Conservation (phyloP, 345 rosid genomes). For the Eucalyptus tenuipes region DNA sequence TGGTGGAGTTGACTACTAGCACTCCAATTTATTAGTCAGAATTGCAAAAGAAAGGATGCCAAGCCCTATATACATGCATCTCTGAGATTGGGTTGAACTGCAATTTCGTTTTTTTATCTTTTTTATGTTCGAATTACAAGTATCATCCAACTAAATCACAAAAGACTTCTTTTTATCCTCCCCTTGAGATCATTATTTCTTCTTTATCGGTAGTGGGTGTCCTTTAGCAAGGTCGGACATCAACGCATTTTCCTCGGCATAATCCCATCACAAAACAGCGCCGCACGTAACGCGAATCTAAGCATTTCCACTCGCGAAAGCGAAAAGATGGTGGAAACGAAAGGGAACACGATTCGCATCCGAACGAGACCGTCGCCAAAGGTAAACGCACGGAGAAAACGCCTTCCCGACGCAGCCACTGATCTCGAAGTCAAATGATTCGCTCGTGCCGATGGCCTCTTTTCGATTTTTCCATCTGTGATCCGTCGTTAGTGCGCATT, state of each 20-base stretch:
- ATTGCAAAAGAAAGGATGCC: background rate
- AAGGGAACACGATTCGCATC: background rate
- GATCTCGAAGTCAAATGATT: background rate
- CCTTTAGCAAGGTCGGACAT: background rate
- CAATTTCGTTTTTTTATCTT: background rate
- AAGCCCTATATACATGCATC: background rate
- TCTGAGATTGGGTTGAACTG: background rate
- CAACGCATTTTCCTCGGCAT: background rate
- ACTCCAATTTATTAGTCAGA: background rate
- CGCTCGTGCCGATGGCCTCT: background rate
- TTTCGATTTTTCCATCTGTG: background rate
- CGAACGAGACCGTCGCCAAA: background rate
- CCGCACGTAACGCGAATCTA: background rate
- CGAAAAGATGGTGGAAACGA: background rate
- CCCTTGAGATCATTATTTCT: background rate
- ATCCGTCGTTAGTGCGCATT: background rate
- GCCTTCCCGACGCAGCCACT: background rate
- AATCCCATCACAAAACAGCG: background rate
- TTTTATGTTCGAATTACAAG: background rate
- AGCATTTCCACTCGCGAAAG: background rate
- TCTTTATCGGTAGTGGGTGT: background rate
- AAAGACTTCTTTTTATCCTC: background rate
- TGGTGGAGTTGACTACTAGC: background rate
- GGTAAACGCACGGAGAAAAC: background rate
- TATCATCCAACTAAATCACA: background rate